Conservation (phyloP, 129 eudicot genomes). For the Flaveria linearis region DNA sequence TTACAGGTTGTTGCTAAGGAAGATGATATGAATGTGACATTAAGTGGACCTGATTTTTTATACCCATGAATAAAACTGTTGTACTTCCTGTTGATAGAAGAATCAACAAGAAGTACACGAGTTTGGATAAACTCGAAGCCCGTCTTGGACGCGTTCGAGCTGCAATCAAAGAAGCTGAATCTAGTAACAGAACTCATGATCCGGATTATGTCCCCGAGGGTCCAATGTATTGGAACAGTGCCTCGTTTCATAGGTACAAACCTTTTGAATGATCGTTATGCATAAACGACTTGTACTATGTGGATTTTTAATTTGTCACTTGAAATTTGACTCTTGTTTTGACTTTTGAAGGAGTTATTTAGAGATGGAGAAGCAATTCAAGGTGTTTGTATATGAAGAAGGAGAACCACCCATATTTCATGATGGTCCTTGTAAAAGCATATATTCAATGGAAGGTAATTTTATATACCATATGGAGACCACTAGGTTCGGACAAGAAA, state of each 20-base stretch:
- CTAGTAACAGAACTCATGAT: conserved; percentile 41
- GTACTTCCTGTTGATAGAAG: conserved; percentile 19
- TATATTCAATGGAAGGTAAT: conserved; percentile 60
- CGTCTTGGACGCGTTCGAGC: conserved; percentile 37
- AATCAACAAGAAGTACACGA: conserved; percentile 32
- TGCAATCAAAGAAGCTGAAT: conserved; percentile 35
- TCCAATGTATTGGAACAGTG: conserved; percentile 56
- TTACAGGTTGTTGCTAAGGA: conserved; percentile 42
- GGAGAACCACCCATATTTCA: conserved; percentile 71
- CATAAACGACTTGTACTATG: not conserved
- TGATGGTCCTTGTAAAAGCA: conserved; percentile 41
- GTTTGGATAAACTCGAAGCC: conserved; percentile 50
- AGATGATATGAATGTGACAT: conserved; percentile 37
- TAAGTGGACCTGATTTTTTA: conserved; percentile 24
- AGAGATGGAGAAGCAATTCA: conserved; percentile 57
- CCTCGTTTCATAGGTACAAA: conserved; percentile 57
- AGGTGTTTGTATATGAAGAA: conserved; percentile 57
- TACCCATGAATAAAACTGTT: conserved; percentile 29
- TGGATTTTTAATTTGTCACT: not conserved
- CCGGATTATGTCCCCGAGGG: conserved; percentile 52
- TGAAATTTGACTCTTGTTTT: not conserved
- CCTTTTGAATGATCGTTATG: not conserved
- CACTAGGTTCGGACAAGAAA: conserved; percentile 42
- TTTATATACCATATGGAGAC: conserved; percentile 56
- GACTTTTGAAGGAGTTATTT: conserved; percentile 49